These are phyloP conservation scores for Alternaria sp. DNA, from an alignment of 2,329 filamentous ascomycete species.

Conservation along the genomic window DNA sequence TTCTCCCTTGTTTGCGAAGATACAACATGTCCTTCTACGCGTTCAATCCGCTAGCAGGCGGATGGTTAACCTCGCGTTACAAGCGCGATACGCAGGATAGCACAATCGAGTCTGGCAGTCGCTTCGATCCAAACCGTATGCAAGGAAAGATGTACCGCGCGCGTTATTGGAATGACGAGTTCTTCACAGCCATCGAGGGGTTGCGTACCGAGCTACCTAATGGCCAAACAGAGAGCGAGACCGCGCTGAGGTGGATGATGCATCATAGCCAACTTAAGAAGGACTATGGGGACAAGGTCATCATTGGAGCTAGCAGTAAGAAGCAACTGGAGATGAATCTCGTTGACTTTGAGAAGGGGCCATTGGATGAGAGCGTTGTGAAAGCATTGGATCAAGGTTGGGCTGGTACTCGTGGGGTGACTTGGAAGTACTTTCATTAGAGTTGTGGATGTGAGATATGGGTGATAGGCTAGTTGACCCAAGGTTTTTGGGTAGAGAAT, in stretches of 20 bases:
- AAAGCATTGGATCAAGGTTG: constrained; percentile 61
- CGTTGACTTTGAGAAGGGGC: constrained; percentile 67
- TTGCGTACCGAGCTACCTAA: constrained; percentile 47
- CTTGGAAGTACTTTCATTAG: constrained; percentile 27
- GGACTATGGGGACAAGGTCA: constrained; percentile 63
- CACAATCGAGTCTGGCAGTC: constrained; percentile 49
- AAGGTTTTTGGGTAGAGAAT: neutral
- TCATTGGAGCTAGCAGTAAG: constrained; percentile 65
- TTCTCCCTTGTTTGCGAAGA: constrained; percentile 29
- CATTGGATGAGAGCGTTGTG: constrained; percentile 65
- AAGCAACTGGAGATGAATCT: constrained; percentile 65
- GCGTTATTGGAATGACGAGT: constrained; percentile 54
- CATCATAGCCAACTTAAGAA: constrained; percentile 61
- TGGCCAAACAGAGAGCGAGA: constrained; percentile 53
- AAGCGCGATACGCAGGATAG: constrained; percentile 57
- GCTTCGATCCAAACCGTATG: constrained; percentile 36
- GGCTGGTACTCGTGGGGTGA: constrained; percentile 54
- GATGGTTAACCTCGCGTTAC: constrained; percentile 27
- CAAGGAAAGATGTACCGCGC: constrained; percentile 51
- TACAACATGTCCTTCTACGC: constrained; percentile 29
- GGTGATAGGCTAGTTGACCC: neutral
- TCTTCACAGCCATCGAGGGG: constrained; percentile 56
- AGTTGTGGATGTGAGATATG: neutral
- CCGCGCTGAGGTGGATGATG: constrained; percentile 55
- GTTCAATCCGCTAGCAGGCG: constrained; percentile 30